Evolutionary conservation across 2,329 filamentous ascomycete genomes (phyloP).

Genomic region (Dothistroma septosporum): DNA sequence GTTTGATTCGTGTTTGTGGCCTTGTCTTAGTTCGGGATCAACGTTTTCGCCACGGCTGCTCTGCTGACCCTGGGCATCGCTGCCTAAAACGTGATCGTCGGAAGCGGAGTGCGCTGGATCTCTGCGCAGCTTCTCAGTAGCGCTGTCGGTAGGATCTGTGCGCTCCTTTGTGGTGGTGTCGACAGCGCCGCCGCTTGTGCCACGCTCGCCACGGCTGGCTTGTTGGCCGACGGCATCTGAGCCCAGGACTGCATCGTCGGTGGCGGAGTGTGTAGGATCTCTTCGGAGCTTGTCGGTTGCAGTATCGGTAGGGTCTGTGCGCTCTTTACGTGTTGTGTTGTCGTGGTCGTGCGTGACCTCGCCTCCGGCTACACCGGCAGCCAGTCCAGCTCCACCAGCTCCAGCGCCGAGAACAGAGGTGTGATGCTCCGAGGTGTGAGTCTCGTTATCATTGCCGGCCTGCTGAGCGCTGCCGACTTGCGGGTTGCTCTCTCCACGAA

Average conservation of each 20-base stretch:
- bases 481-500: background rate
- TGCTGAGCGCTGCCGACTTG: no score
- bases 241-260: constrained; percentile 2
- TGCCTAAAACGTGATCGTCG: background rate
- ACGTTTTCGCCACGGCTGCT: background rate
- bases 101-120: background rate
- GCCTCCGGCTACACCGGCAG: background rate
- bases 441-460: background rate
- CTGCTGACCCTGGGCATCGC: background rate
- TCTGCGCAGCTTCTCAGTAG: background rate
- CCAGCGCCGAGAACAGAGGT: background rate
- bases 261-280: background rate
- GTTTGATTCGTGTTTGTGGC: background rate
- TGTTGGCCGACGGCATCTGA: background rate
- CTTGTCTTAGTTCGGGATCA: background rate
- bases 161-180: background rate
- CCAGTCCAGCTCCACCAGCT: background rate
- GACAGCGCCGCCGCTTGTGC: background rate
- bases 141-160: background rate
- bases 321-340: background rate
- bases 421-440: background rate
- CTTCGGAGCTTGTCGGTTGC: background rate
- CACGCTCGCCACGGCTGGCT: background rate
- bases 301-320: background rate
- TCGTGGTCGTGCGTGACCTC: background rate